Percentiles rank a stretch among this genome's conserved stretches.
Conservation (phyloP, 1,284 basidiomycete genomes). For the Puccinia coronata region DNA sequence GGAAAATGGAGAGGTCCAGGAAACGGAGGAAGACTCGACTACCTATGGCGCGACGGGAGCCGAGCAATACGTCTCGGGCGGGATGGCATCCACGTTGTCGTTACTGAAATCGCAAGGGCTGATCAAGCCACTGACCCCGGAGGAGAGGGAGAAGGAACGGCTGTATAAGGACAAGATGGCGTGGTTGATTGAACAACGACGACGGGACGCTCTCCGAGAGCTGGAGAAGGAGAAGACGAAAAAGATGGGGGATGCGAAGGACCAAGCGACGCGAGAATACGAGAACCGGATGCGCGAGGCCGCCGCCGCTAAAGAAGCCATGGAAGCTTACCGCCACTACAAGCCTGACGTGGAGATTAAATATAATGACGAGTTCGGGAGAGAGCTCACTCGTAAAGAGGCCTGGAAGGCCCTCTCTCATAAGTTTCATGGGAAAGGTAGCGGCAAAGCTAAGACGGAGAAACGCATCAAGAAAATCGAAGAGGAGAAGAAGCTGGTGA, state of each 20-base stretch:
- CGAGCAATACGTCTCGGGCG: constrained; percentile 36
- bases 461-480: constrained; percentile 47
- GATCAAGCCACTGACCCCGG: constrained; percentile 68
- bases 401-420: constrained; percentile 58
- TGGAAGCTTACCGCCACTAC: constrained; percentile 87
- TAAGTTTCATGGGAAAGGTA: constrained; percentile 50
- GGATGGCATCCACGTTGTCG: constrained; percentile 83
- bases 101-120: constrained; percentile 91
- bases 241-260: constrained; percentile 63
- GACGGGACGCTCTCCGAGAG: constrained; percentile 74
- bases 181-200: constrained; percentile 85
- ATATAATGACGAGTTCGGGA: constrained; percentile 96
- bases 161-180: constrained; percentile 80
- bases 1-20: constrained; percentile 11
- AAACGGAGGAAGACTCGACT: constrained; percentile 16
- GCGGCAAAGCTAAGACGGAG: constrained; percentile 47
- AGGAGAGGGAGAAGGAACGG: constrained; percentile 75
- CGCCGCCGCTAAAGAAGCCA: constrained; percentile 77
- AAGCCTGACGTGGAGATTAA: constrained; percentile 95
- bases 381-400: constrained; percentile 84
- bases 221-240: constrained; percentile 66
- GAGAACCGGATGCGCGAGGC: constrained; percentile 89
- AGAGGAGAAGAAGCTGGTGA: constrained; percentile 44
- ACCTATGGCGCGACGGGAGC: constrained; percentile 37
- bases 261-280: constrained; percentile 90